Percentiles rank a stretch among this genome's conserved stretches.
These are phyloP conservation scores for Knufia fluminis DNA, from an alignment of 2,329 filamentous ascomycete genomes.

Conservation along the genomic window DNA sequence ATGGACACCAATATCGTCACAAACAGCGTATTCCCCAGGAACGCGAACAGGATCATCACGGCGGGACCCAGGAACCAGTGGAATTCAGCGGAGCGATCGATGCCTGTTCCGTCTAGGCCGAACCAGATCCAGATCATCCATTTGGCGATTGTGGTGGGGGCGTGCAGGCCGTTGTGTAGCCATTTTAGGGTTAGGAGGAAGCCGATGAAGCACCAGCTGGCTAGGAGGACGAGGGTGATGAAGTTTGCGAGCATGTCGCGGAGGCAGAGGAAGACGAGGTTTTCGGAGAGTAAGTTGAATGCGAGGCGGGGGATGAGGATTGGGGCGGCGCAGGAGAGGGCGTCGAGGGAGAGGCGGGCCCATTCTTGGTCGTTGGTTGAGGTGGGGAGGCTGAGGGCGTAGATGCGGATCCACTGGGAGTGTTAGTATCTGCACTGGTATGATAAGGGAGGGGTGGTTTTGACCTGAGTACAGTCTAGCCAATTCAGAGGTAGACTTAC, in stretches of 20 bases:
- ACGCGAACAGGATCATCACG: constrained; percentile 75
- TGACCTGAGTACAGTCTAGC: too few species aligned
- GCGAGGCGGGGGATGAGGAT: constrained; percentile 69
- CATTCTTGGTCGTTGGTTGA: constrained; percentile 9
- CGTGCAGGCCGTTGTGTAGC: constrained; percentile 58
- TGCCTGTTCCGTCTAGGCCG: constrained; percentile 64
- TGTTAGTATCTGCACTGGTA: too few species aligned
- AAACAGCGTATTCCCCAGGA: constrained; percentile 75
- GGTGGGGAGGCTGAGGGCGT: constrained; percentile 13
- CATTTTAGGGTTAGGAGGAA: constrained; percentile 72
- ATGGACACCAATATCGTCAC: constrained; percentile 84
- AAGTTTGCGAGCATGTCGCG: constrained; percentile 82
- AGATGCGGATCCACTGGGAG: too few species aligned
- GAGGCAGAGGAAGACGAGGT: constrained; percentile 71
- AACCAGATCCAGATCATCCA: constrained; percentile 97
- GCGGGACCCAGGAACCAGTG: constrained; percentile 70
- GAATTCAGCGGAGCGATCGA: constrained; percentile 56
- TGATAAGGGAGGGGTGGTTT: too few species aligned
- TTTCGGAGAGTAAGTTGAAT: constrained; percentile 75
- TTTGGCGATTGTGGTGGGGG: constrained; percentile 63
- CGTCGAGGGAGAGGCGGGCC: constrained; percentile 17
- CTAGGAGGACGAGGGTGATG: constrained; percentile 63
- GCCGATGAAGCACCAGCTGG: constrained; percentile 74
- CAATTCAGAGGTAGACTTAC: too few species aligned
- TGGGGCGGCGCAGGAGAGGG: constrained; percentile 65